Conservation (phyloP, 2,329 filamentous ascomycete species). For the Orbilia oligospora region DNA sequence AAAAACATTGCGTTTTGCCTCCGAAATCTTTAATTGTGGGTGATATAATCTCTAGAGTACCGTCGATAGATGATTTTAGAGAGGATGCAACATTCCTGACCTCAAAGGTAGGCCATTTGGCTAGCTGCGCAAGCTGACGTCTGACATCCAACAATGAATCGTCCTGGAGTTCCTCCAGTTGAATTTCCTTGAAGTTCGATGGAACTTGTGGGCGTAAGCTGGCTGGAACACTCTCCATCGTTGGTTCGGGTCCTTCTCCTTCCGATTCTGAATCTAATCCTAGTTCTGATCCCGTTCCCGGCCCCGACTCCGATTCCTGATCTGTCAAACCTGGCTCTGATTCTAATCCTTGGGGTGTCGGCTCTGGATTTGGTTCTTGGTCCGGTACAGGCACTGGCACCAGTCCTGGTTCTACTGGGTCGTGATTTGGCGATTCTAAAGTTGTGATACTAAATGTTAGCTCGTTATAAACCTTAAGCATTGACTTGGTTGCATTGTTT, state of each 20-base stretch:
- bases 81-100: neutral
- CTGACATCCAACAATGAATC: slow-evolving; percentile 5
- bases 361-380: no score
- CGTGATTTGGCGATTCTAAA: no score
- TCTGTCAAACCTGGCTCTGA: no score
- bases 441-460: no score
- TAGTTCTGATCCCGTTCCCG: neutral
- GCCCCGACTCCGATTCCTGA: neutral
- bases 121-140: neutral
- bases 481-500: neutral
- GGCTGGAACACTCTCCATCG: neutral
- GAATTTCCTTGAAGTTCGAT: neutral
- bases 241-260: neutral
- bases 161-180: neutral
- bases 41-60: slow-evolving; percentile 3
- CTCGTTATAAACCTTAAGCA: no score
- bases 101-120: slow-evolving; percentile 1
- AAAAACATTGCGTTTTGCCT: neutral
- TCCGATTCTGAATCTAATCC: neutral
- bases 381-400: no score
- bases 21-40: neutral
- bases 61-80: slow-evolving; percentile 6
- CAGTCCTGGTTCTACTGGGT: no score
- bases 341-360: no score
- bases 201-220: no score